A percentile compares a stretch with the other conserved stretches of the same genome.
Conservation (phyloP, 73 alveolate species). For the Effrenium voratum region DNA sequence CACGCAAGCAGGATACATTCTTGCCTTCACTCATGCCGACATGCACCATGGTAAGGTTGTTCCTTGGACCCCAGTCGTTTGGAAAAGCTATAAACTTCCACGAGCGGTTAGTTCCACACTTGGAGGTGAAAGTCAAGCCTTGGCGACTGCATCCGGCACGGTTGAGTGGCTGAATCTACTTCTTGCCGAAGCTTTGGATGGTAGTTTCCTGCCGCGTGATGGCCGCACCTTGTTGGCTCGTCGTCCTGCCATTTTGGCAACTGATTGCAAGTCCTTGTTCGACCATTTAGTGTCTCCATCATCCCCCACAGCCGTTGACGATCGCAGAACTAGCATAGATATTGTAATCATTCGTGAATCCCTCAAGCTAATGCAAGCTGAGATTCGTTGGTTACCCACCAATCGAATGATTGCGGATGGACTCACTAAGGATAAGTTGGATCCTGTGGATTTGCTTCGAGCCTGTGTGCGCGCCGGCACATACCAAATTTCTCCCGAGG, state of each 20-base stretch:
- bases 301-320: not conserved
- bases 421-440: not conserved
- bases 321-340: not conserved
- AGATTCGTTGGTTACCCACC: not conserved
- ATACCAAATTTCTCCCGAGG: not conserved
- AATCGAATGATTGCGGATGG: not conserved
- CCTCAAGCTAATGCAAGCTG: no score
- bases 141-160: not conserved
- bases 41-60: not conserved
- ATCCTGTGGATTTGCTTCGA: not conserved
- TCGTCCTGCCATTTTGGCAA: not conserved
- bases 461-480: not conserved
- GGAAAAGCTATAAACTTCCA: not conserved
- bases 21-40: not conserved
- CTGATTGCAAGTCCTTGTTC: not conserved
- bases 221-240: no score
- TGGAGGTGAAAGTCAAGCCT: not conserved
- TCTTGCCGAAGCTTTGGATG: not conserved
- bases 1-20: slow-evolving; percentile 9
- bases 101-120: not conserved
- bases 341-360: not conserved
- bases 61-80: not conserved
- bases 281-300: not conserved
- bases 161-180: not conserved
- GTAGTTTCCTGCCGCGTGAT: not conserved